Conservation (phyloP, 148 eudicot species). For the Spergularia marina region DNA sequence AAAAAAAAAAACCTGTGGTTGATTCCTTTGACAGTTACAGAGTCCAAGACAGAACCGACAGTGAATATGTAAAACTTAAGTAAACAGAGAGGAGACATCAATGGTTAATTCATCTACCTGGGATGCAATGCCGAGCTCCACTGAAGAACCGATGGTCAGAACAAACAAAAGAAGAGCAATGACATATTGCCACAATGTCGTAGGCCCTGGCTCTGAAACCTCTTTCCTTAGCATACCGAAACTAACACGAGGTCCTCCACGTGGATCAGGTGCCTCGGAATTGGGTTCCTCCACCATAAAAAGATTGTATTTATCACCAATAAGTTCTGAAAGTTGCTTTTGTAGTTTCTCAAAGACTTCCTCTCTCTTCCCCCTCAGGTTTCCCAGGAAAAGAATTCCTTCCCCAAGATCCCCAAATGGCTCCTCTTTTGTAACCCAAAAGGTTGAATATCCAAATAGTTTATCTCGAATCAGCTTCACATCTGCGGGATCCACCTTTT, state of each 20-base stretch:
- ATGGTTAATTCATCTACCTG: slow-evolving; percentile 52
- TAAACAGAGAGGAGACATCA: slow-evolving; percentile 6
- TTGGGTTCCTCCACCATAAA: slow-evolving; percentile 99
- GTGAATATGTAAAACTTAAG: background rate
- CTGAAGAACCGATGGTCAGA: slow-evolving; percentile 93
- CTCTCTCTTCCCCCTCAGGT: slow-evolving; percentile 85
- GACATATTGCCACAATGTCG: slow-evolving; percentile 98
- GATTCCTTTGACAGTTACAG: background rate
- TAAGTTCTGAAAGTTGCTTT: slow-evolving; percentile 67
- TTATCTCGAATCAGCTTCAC: slow-evolving; percentile 83
- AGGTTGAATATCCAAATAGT: slow-evolving; percentile 94
- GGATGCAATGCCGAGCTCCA: slow-evolving; percentile 98
- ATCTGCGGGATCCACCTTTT: slow-evolving; percentile 91
- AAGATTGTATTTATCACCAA: slow-evolving; percentile 88
- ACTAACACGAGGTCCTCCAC: slow-evolving; percentile 98
- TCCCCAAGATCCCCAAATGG: slow-evolving; percentile 97
- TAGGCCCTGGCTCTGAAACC: slow-evolving; percentile 91
- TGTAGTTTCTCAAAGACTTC: slow-evolving; percentile 86
- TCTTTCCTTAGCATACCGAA: slow-evolving; percentile 96
- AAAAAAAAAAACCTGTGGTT: no score
- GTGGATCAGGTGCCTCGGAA: slow-evolving; percentile 90
- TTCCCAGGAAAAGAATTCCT: slow-evolving; percentile 94
- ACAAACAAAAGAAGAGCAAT: slow-evolving; percentile 85
- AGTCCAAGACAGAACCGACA: background rate
- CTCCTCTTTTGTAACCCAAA: slow-evolving; percentile 98